Base-by-base conservation (phyloP, 352 stramenopile genomes). In the Peronosclerospora sorghi region DNA sequence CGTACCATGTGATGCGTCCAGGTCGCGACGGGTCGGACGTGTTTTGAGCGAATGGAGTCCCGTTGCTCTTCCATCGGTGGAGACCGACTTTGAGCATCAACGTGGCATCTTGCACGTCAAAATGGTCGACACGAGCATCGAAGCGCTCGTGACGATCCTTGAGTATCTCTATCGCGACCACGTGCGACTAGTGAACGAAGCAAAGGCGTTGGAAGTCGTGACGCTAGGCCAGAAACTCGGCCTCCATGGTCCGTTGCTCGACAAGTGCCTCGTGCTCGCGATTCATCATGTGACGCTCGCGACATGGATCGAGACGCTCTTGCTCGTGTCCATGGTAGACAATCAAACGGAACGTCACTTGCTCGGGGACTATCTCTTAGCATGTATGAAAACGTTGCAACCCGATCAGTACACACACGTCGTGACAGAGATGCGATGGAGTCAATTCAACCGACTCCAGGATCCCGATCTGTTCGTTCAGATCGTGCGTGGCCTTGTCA, bases 141-240 rank as follows among this genome's bases (percentile, higher is more conserved):
- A 47, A 27, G 68, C 65, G 1, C 32, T 79, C 0, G 75, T 73
- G n/a, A 59, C 57, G 2, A 32, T 59, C 0, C 45, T 87, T 9
- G 74, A 87, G 47, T 87, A 75, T 35, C 45, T 81, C 17, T 78
- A 83, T 50, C 59, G 60, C 2, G 54, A 63, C 30, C 54, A 64
- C 12, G 52, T 68, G 13, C 51, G 58, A 7, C 51, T 74, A 2
- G 35, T 73, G 0, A 27, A 64, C 19, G 53, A 62, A 7, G 32
- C 14, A 14, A 67, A 58, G 21, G 70, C 67, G 0, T 45, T 57
- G 40, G 37, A 66, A 3, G 61, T 73, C 8, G 50, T 62, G 17
- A 60, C 54, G 12, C 54, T 87, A 2, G 75, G 59, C 14, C 47
- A 60, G 32, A 79, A 66, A 63, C 50, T 83, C 1, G 46, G 38